Evolutionary conservation across 768 basidiomycete genomes (phyloP).

Genomic region (Tulasnella sp.): DNA sequence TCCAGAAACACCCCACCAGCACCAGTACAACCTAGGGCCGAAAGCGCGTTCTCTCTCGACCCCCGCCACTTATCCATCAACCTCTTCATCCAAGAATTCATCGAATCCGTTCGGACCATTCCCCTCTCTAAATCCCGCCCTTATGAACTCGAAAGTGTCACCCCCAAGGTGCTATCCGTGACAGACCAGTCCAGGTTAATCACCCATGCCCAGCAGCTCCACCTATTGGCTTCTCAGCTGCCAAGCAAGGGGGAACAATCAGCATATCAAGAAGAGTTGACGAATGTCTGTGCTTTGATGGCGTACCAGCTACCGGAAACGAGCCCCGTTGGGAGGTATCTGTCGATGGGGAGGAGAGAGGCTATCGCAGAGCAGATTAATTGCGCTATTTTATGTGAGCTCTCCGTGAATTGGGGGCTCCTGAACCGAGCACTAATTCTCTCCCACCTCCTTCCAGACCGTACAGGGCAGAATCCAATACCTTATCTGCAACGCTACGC

Average conservation of each 20-base stretch:
- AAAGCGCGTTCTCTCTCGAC: constrained; percentile 55
- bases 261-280: constrained; percentile 69
- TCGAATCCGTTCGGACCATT: constrained; percentile 77
- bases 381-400: constrained; percentile 79
- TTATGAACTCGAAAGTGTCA: neutral
- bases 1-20: neutral
- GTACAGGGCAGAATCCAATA: constrained; percentile 24
- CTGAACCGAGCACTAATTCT: neutral
- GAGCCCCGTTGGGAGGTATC: constrained; percentile 74
- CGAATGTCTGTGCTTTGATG: constrained; percentile 73
- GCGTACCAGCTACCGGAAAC: constrained; percentile 82
- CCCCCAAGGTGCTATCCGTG: neutral
- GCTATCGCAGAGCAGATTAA: constrained; percentile 88
- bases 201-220: constrained; percentile 65
- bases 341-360: constrained; percentile 75
- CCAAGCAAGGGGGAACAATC: constrained; percentile 58
- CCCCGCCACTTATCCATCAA: constrained; percentile 81
- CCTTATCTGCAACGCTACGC: constrained; percentile 33
- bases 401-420: neutral
- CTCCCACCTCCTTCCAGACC: neutral
- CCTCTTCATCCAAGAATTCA: constrained; percentile 83
- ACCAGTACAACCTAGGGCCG: neutral
- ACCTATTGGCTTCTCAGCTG: constrained; percentile 62
- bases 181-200: constrained; percentile 46
- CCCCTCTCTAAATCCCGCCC: constrained; percentile 55